Evolutionary conservation across 2,329 filamentous ascomycete genomes (phyloP).

Genomic region (Purpureocillium lavendulum): DNA sequence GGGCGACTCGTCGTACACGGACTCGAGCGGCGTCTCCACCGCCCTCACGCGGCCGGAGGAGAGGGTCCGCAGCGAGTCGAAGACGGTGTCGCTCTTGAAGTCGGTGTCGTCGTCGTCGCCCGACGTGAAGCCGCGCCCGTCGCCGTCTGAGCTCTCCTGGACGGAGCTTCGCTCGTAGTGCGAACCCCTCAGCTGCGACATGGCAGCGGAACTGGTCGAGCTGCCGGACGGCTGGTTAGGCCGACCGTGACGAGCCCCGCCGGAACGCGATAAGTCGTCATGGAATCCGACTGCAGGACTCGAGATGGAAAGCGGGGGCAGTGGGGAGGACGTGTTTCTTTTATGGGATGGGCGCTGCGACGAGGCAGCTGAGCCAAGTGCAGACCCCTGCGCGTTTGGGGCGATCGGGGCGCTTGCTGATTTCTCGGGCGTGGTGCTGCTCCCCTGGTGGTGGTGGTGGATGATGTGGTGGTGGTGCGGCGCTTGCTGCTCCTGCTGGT

Average conservation of each 20-base stretch:
- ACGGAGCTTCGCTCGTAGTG: slow-evolving; percentile 41
- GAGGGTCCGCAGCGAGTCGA: slow-evolving; percentile 66
- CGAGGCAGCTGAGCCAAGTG: slow-evolving; percentile 10
- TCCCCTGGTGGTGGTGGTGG: slow-evolving; percentile 2
- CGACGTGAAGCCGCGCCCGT: slow-evolving; percentile 54
- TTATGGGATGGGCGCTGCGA: slow-evolving; percentile 20
- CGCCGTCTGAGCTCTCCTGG: slow-evolving; percentile 61
- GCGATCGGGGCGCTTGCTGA: slow-evolving; percentile 4
- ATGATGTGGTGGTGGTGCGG: too few species aligned
- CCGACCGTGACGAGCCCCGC: slow-evolving; percentile 26
- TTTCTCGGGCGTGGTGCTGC: not conserved
- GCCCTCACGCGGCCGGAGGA: slow-evolving; percentile 59
- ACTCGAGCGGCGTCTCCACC: slow-evolving; percentile 65
- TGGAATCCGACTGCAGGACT: slow-evolving; percentile 43
- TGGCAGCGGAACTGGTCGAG: slow-evolving; percentile 32
- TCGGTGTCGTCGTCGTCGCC: slow-evolving; percentile 73
- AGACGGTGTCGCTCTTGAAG: slow-evolving; percentile 68
- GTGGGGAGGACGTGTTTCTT: slow-evolving; percentile 45
- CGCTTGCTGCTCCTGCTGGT: too few species aligned
- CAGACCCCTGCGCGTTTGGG: slow-evolving; percentile 7
- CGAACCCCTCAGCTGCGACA: slow-evolving; percentile 26
- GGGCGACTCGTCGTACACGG: slow-evolving; percentile 74
- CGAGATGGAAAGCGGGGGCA: slow-evolving; percentile 45
- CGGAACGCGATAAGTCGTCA: slow-evolving; percentile 39
- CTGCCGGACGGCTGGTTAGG: slow-evolving; percentile 34